Percentiles rank a stretch among this genome's conserved stretches.
Evolutionary conservation across 805 yeast genomes (phyloP).

Genomic region (Komagataella phaffii): DNA sequence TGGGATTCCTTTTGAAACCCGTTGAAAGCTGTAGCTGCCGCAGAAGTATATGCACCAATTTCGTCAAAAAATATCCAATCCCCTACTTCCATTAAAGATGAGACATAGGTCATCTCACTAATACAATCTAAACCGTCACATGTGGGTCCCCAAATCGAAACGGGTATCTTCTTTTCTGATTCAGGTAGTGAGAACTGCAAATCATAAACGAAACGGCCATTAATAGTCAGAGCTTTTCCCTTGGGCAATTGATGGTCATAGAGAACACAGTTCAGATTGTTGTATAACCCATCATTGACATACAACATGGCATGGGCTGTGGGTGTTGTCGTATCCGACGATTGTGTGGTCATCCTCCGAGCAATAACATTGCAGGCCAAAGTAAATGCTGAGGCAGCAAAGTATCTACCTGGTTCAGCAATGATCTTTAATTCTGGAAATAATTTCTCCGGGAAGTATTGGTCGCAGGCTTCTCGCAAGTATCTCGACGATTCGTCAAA

Average conservation of each 20-base stretch:
- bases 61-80: slow-evolving; percentile 85
- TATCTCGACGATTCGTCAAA: slow-evolving; percentile 47
- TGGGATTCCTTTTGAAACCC: slow-evolving; percentile 61
- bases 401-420: slow-evolving; percentile 91
- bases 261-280: slow-evolving; percentile 86
- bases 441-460: slow-evolving; percentile 40
- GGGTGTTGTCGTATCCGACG: slow-evolving; percentile 11
- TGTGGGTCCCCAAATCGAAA: slow-evolving; percentile 95
- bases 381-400: slow-evolving; percentile 77
- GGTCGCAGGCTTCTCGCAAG: slow-evolving; percentile 40
- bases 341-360: slow-evolving; percentile 34
- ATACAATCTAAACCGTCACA: slow-evolving; percentile 94
- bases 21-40: slow-evolving; percentile 87
- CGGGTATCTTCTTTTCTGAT: slow-evolving; percentile 12
- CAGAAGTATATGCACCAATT: slow-evolving; percentile 85
- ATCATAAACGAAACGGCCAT: slow-evolving; percentile 30
- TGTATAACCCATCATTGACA: slow-evolving; percentile 91
- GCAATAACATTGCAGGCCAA: slow-evolving; percentile 79
- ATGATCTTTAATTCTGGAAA: slow-evolving; percentile 32
- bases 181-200: slow-evolving; percentile 12
- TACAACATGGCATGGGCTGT: slow-evolving; percentile 49
- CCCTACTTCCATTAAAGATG: slow-evolving; percentile 58
- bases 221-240: slow-evolving; percentile 52
- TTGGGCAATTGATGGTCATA: slow-evolving; percentile 81
- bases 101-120: slow-evolving; percentile 33